These are phyloP conservation scores for Chaetomium cochliodes DNA, from an alignment of 495 filamentous ascomycete genomes.

Conservation along the genomic window DNA sequence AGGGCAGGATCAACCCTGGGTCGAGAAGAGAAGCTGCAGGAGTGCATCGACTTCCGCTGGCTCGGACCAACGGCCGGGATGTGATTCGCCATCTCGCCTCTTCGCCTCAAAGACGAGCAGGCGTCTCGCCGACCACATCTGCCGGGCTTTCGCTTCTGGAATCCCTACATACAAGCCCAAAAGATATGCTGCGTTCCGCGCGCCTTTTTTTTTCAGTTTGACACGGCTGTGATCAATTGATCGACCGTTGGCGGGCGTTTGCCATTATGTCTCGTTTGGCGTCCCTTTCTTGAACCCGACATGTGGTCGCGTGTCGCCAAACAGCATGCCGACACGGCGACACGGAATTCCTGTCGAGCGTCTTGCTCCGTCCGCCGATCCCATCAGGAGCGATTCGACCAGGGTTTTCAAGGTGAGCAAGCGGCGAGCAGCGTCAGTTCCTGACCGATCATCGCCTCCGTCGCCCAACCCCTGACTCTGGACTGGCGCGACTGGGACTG, in stretches of 20 bases:
- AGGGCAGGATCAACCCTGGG: background rate
- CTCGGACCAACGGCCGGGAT: constrained; percentile 23
- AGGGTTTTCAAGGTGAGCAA: constrained; percentile 12
- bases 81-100: constrained; percentile 24
- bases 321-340: background rate
- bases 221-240: background rate
- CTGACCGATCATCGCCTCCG: constrained; percentile 15
- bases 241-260: background rate
- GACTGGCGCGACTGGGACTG: background rate
- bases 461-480: constrained; percentile 2
- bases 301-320: constrained; percentile 2
- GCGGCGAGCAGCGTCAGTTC: background rate
- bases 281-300: background rate
- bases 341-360: constrained; percentile 10
- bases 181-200: background rate
- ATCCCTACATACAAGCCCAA: background rate
- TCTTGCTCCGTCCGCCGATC: constrained; percentile 3
- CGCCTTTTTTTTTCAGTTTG: background rate
- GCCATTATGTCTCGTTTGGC: background rate
- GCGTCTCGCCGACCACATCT: constrained; percentile 7
- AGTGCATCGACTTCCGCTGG: background rate
- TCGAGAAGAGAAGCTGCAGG: background rate
- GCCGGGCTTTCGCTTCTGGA: background rate
- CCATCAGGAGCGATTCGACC: background rate
- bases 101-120: constrained; percentile 17